Base-by-base conservation (phyloP, 495 filamentous ascomycete species). In the Penicillium canescens region DNA sequence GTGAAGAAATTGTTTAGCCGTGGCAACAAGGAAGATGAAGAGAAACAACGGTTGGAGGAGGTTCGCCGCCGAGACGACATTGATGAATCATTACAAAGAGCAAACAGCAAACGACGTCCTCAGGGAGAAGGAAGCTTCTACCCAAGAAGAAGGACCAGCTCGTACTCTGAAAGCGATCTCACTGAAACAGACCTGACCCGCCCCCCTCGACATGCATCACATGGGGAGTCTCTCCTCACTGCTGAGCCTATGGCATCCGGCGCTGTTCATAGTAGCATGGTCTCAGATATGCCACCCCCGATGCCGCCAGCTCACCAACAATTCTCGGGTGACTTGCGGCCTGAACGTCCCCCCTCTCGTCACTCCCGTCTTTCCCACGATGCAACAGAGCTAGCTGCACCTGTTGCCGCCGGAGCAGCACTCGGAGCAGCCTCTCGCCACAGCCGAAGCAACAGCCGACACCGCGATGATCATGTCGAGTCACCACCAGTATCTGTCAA, bases 401-500 rank as follows among this genome's bases (percentile, higher is more conserved):
- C 67, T 35, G 76, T 74, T 9, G 61, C 64, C 10, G 80, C 74
- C 0, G 75, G 72, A n/a, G 75, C 77, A 39, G 59, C 58, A 20
- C 11, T 69, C 18, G 61, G 52, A 0, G 62, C 69, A n/a, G 61
- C 68, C 26, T 68, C 69, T 23, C 67, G 67, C 35, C 72, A 70
- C 49, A 71, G 60, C 50, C 73, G 65, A 52, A 68, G 63, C 44
- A 73, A 45, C 26, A 66, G 67, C 24, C 54, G 71, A 40, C 71
- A 69, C 35, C 69, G 74, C 18, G 69, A 71, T 3, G 72, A 74
- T 37, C 69, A 70, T 36, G 72, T 78, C 11, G 69, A 74, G 13
- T 82, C 81, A 11, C 82, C 84, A 14, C 86, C 90, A 3, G 87
- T 90, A 46, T 88, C 84, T 48, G 83, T 95, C 44, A 91, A 91